Evolutionary conservation across 371 early-diverging fungal species (phyloP).

Genomic region (Mucor indicus): DNA sequence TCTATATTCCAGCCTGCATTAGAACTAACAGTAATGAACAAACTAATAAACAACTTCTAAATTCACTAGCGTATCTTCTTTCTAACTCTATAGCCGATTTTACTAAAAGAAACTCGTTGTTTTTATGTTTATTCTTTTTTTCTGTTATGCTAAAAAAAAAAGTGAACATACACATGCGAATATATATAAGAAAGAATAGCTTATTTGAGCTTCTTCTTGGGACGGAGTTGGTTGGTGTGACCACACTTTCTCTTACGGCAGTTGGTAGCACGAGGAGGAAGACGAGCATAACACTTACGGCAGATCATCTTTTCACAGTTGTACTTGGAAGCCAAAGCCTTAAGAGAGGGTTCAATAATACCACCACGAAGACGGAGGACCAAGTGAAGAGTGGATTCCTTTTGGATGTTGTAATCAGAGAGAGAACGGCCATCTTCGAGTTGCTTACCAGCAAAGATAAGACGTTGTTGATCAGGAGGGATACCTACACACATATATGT

Average conservation of each 20-base stretch:
- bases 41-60: no score
- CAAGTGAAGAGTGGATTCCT: constrained; percentile 98
- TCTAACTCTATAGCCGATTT: no score
- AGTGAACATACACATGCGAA: no score
- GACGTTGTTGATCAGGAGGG: constrained; percentile 99
- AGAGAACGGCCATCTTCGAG: constrained; percentile 97
- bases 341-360: constrained; percentile 96
- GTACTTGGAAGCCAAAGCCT: constrained; percentile 97
- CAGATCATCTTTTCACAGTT: constrained; percentile 99
- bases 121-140: no score
- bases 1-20: no score
- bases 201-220: constrained; percentile 88
- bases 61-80: no score
- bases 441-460: constrained; percentile 99
- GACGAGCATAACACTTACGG: constrained; percentile 99
- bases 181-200: no score
- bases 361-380: constrained; percentile 97
- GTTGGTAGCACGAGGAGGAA: constrained; percentile 99
- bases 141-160: no score
- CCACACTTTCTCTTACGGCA: constrained; percentile 99
- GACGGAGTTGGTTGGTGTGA: constrained; percentile 98
- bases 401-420: constrained; percentile 89
- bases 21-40: no score
- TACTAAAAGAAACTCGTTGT: no score
- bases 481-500: no score